Percentiles rank a stretch among this genome's conserved stretches.
Conservation (phyloP, 23 red algal species). For the Gracilaria vermiculophylla region DNA sequence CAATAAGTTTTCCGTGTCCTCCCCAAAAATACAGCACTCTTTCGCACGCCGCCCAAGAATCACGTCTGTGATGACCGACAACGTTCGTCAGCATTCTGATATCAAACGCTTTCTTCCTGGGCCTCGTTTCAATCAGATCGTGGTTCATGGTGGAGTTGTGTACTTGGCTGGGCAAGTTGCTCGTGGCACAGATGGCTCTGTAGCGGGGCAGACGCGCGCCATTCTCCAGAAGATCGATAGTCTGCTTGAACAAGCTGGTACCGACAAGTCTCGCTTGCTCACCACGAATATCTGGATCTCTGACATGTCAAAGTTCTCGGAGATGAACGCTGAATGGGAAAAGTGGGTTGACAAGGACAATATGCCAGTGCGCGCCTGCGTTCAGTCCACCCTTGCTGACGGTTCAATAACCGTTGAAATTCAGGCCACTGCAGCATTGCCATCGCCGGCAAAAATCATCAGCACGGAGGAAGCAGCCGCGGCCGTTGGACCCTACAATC, state of each 20-base stretch:
- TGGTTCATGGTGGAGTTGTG: slow-evolving; percentile 68
- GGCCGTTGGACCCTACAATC: slow-evolving; percentile 96
- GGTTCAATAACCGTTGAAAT: slow-evolving; percentile 80
- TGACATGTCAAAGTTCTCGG: slow-evolving; percentile 53
- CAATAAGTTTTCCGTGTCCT: neutral
- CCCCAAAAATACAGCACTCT: neutral
- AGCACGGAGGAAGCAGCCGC: slow-evolving; percentile 70
- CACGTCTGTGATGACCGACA: neutral
- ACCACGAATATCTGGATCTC: slow-evolving; percentile 75
- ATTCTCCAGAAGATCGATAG: slow-evolving; percentile 73
- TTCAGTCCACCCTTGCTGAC: slow-evolving; percentile 62
- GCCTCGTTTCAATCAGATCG: slow-evolving; percentile 47
- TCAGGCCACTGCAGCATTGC: slow-evolving; percentile 80
- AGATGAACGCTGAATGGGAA: slow-evolving; percentile 81
- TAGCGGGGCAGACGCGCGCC: slow-evolving; percentile 52
- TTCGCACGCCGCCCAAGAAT: neutral
- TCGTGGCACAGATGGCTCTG: slow-evolving; percentile 39
- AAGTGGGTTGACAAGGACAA: slow-evolving; percentile 81
- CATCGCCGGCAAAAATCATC: slow-evolving; percentile 62
- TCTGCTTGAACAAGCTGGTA: slow-evolving; percentile 68
- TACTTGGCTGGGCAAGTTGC: slow-evolving; percentile 84
- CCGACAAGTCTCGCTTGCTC: slow-evolving; percentile 65
- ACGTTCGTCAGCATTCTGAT: neutral
- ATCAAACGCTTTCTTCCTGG: slow-evolving; percentile 58
- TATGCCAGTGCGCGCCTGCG: slow-evolving; percentile 73